Conservation (phyloP, 2,329 filamentous ascomycete species). For the Endothia cerciana region DNA sequence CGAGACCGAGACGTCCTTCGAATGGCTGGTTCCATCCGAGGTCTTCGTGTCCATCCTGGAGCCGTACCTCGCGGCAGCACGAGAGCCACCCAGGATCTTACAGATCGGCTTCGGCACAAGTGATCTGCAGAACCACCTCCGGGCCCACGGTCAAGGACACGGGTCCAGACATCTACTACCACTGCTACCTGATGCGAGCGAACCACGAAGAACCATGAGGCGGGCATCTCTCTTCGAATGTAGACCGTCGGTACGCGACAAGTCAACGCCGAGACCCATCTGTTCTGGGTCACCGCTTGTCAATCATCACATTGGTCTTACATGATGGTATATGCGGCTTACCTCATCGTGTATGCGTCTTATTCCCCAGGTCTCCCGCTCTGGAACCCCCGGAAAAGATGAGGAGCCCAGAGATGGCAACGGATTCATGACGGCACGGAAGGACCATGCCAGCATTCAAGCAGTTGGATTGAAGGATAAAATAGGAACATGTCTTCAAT, state of each 20-base stretch:
- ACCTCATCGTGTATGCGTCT: background rate
- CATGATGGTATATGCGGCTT: background rate
- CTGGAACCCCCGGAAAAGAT: background rate
- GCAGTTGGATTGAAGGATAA: background rate
- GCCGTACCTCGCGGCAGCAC: constrained; percentile 41
- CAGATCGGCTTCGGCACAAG: constrained; percentile 55
- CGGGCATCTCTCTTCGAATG: background rate
- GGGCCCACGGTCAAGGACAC: constrained; percentile 42
- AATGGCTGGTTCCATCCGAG: constrained; percentile 51
- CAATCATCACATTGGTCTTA: background rate
- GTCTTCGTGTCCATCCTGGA: constrained; percentile 46
- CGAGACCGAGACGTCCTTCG: constrained; percentile 48
- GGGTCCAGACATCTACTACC: constrained; percentile 52
- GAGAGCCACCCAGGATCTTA: constrained; percentile 41
- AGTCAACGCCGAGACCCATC: too few species aligned
- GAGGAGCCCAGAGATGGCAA: background rate
- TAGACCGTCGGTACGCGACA: too few species aligned
- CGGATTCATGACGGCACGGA: too few species aligned
- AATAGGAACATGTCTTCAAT: too few species aligned
- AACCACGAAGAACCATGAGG: background rate
- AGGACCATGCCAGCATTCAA: background rate
- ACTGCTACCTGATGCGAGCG: constrained; percentile 49
- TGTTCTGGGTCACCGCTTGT: too few species aligned
- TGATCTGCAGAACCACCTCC: constrained; percentile 53
- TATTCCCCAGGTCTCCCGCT: background rate